These are phyloP conservation scores for Fusarium sororula DNA, from an alignment of 2,329 filamentous ascomycete species.

Conservation along the genomic window DNA sequence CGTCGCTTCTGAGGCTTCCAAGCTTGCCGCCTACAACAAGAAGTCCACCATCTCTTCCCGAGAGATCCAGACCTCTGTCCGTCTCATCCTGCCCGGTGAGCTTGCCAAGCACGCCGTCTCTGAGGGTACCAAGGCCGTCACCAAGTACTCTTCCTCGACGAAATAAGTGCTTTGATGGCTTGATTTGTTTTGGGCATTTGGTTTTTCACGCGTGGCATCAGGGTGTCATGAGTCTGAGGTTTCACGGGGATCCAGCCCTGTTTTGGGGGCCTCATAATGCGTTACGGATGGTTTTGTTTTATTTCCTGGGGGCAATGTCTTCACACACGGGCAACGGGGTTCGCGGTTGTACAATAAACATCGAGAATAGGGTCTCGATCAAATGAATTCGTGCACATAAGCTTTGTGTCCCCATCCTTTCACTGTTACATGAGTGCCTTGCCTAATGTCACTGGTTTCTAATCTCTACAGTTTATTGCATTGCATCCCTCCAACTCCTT, in stretches of 20 bases:
- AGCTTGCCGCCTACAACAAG: constrained; percentile 99
- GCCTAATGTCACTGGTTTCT: neutral
- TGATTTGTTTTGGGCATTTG: constrained; percentile 69
- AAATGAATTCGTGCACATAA: constrained; percentile 71
- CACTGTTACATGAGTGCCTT: neutral
- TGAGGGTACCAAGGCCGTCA: constrained; percentile 99
- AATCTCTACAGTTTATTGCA: neutral
- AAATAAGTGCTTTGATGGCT: constrained; percentile 78
- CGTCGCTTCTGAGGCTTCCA: constrained; percentile 97
- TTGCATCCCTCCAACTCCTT: neutral
- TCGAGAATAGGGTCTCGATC: constrained; percentile 69
- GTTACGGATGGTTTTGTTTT: constrained; percentile 76
- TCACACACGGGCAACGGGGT: constrained; percentile 73
- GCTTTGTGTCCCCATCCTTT: constrained; percentile 38
- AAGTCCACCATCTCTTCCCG: constrained; percentile 99
- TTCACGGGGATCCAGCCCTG: constrained; percentile 50
- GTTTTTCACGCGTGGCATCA: constrained; percentile 62
- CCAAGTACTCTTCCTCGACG: constrained; percentile 99
- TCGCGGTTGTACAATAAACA: constrained; percentile 77
- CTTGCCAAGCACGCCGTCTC: constrained; percentile 99
- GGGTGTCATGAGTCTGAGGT: constrained; percentile 66
- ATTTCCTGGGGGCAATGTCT: constrained; percentile 74
- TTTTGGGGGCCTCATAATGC: constrained; percentile 71
- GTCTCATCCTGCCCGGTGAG: constrained; percentile 97
- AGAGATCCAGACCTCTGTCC: constrained; percentile 99